These are phyloP conservation scores for Suhomyces bribrorum DNA, from an alignment of 1,139 yeast genomes.

Conservation along the genomic window DNA sequence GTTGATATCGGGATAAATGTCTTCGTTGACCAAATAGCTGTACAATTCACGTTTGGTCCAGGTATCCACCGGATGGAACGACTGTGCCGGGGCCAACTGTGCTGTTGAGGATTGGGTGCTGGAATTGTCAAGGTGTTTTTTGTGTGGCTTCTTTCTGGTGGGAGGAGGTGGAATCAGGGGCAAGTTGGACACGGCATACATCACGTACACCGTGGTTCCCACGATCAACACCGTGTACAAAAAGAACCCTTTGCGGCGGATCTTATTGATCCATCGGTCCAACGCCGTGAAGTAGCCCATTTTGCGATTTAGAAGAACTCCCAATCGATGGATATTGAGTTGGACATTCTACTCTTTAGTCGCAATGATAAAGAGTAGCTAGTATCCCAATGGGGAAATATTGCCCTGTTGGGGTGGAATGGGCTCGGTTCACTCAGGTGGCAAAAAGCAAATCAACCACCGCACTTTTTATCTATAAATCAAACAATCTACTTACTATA, in stretches of 20 bases:
- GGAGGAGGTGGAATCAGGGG: conserved; percentile 23
- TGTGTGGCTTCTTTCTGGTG: conserved; percentile 5
- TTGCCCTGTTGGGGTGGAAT: background rate
- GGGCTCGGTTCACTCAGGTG: background rate
- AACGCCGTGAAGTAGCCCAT: conserved; percentile 16
- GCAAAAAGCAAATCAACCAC: background rate
- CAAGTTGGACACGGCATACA: conserved; percentile 32
- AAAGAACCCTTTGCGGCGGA: conserved; percentile 40
- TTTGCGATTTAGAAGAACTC: background rate
- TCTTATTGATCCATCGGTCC: conserved; percentile 29
- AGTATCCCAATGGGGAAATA: background rate
- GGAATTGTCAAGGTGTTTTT: background rate
- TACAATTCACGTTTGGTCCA: conserved; percentile 26
- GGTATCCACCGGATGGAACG: conserved; percentile 13
- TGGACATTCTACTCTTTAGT: background rate
- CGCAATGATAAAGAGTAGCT: background rate
- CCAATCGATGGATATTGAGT: background rate
- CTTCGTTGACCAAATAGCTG: conserved; percentile 19
- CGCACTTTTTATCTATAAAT: background rate
- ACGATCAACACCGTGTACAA: conserved; percentile 36
- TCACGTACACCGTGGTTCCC: conserved; percentile 36
- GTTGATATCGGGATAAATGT: conserved; percentile 22
- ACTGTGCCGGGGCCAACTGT: background rate
- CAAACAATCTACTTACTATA: background rate
- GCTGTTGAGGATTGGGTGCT: background rate